A percentile compares a stretch with the other conserved stretches of the same genome.
phyloP scores from a whole-genome alignment of 1,284 basidiomycete genomes.

The Ustilago tritici region DNA sequence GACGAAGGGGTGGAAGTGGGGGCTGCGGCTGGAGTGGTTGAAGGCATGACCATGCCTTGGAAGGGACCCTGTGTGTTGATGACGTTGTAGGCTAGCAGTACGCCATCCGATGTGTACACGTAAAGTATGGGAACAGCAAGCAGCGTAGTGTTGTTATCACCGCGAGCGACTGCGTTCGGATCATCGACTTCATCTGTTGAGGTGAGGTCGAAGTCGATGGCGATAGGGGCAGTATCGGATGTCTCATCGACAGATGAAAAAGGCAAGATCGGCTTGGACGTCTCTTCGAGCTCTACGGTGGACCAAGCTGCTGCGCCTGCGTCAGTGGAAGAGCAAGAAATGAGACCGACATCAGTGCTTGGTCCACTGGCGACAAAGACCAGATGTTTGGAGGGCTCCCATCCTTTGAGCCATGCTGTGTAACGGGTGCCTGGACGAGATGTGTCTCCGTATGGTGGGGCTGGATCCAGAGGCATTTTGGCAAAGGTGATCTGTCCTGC shows the following conservation, averaged over 20 bases:
- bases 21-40: conserved; percentile 7
- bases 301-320: conserved; percentile 75
- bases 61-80: conserved; percentile 74
- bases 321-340: conserved; percentile 72
- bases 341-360: conserved; percentile 80
- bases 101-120: conserved; percentile 83
- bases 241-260: conserved; percentile 75
- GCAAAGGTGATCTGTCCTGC: conserved; percentile 73
- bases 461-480: conserved; percentile 72
- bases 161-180: conserved; percentile 73
- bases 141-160: conserved; percentile 71
- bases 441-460: conserved; percentile 74
- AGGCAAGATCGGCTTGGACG: conserved; percentile 77
- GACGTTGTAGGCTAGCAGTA: conserved; percentile 80
- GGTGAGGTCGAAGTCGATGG: conserved; percentile 79
- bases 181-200: conserved; percentile 73
- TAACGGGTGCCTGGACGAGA: conserved; percentile 75
- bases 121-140: conserved; percentile 77
- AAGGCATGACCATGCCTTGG: conserved; percentile 68
- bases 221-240: conserved; percentile 80
- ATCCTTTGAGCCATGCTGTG: conserved; percentile 74
- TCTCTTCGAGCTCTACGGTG: conserved; percentile 81
- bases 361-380: conserved; percentile 79
- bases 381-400: conserved; percentile 77
- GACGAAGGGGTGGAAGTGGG: conserved; percentile 11